Conservation (phyloP, 2,329 filamentous ascomycete genomes). For the Rutstroemia sp. region DNA sequence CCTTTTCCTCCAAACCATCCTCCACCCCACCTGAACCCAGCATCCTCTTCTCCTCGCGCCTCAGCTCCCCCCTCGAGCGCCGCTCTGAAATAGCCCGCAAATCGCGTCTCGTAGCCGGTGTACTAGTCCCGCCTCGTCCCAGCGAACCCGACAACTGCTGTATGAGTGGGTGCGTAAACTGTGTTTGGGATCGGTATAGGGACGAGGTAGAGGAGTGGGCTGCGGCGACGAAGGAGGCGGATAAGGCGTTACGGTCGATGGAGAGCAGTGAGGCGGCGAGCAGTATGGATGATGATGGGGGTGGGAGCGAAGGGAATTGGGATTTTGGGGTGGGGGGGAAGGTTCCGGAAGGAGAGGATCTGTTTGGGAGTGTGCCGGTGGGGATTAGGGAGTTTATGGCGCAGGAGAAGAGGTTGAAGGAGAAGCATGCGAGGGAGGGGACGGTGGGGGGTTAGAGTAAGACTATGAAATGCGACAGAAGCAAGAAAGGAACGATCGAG, state of each 20-base stretch:
- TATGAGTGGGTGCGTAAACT: constrained; percentile 97
- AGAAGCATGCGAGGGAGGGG: constrained; percentile 57
- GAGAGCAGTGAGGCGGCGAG: constrained; percentile 31
- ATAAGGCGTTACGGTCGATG: constrained; percentile 28
- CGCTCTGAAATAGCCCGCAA: constrained; percentile 50
- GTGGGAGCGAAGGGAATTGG: constrained; percentile 67
- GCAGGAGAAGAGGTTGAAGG: constrained; percentile 83
- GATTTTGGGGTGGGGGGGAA: constrained; percentile 30
- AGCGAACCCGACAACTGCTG: constrained; percentile 96
- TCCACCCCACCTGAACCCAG: constrained; percentile 38
- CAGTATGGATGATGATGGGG: constrained; percentile 76
- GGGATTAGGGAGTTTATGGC: constrained; percentile 97
- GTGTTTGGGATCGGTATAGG: constrained; percentile 87
- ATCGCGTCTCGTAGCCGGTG: constrained; percentile 64
- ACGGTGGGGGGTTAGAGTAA: constrained; percentile 8
- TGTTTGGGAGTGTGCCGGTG: constrained; percentile 78
- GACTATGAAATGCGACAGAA: too few relatives aligned
- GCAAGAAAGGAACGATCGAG: too few relatives aligned
- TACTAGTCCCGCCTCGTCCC: constrained; percentile 76
- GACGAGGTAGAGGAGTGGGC: constrained; percentile 93
- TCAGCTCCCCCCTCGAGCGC: constrained; percentile 66
- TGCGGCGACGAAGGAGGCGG: constrained; percentile 38
- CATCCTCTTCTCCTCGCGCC: constrained; percentile 75
- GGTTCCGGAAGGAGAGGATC: constrained; percentile 53
- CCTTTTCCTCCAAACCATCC: constrained; percentile 12